Base-by-base conservation (phyloP, 225 moss, liverwort and hornwort species). In the Lunularia cruciata region DNA sequence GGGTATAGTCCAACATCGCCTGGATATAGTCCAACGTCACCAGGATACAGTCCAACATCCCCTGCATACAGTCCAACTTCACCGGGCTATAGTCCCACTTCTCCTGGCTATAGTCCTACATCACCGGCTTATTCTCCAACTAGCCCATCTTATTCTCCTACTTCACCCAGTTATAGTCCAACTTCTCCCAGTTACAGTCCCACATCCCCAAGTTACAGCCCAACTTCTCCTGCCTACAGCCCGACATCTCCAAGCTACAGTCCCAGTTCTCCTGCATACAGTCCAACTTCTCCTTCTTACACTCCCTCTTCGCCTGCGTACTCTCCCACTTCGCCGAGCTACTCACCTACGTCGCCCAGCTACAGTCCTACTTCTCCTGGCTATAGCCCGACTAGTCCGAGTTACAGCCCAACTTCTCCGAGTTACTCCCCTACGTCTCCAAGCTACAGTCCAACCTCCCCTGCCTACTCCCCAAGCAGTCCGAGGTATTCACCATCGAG, bases 281-380 rank as follows among this genome's bases (percentile, higher is more conserved):
- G 86, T 67, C 89, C 89, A 26, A 92, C 85, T 0, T 92, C 88
- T 37, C 88, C 88, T 22, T 81, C 86, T 23, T 96, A 90, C 62
- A 92, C 90, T 45, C 95, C 92, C 0, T 92, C 86, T 14, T 94
- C 94, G 2, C 94, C 94, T 16, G 84, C 89, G 38, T 93, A 93
- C 64, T 85, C 87, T 57, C 92, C 92, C 5, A 84, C 92, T 31
- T 92, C 92, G 22, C 91, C 91, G 16, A 79, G 85, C 22, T 91
- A 91, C 65, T 84, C 85, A 65, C 94, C 94, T 19, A 86, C 90
- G 4, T 94, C 94, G 39, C 94, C 94, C 7, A 87, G 66, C 72
- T 94, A 94, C n/a, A 91, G 90, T 53, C 94, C 94, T 28, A 91
- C 94, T 6, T 94, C 94, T 26, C 94, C 94, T 55, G 85, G 90